Evolutionary conservation across 108 stramenopile genomes (phyloP).

Genomic region (Chaetoceros muelleri): DNA sequence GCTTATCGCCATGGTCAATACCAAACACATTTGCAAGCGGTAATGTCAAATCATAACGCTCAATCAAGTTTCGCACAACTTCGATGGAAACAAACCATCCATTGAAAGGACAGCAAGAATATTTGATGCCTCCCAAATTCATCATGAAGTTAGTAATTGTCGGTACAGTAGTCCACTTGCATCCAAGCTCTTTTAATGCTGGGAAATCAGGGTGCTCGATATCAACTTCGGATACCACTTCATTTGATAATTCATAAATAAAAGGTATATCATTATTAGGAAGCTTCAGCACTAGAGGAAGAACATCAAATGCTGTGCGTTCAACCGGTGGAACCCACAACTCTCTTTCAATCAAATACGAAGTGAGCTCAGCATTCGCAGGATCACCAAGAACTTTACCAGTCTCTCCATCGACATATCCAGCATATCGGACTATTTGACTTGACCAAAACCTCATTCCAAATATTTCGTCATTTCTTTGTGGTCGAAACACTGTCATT

Average conservation of each 20-base stretch:
- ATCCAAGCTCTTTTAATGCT: constrained; percentile 8
- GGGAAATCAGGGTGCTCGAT: constrained; percentile 20
- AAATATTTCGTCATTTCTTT: constrained; percentile 1
- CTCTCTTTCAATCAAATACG: constrained; percentile 5
- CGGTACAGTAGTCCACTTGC: constrained; percentile 19
- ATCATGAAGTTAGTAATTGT: constrained; percentile 15
- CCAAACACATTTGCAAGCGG: background rate
- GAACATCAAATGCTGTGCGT: constrained; percentile 18
- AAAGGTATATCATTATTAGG: constrained; percentile 3
- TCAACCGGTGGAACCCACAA: constrained; percentile 19
- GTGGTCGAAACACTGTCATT: constrained; percentile 20
- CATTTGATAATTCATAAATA: constrained; percentile 16
- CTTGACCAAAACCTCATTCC: constrained; percentile 21
- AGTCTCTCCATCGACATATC: constrained; percentile 6
- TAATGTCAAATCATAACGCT: constrained; percentile 2
- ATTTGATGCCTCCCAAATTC: constrained; percentile 18
- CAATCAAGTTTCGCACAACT: constrained; percentile 14
- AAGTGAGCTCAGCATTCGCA: constrained; percentile 16
- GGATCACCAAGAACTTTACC: constrained; percentile 16
- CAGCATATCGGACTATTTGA: constrained; percentile 26
- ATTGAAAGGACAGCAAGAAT: constrained; percentile 19
- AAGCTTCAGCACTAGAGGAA: constrained; percentile 19
- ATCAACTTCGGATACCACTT: constrained; percentile 5
- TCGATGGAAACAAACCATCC: constrained; percentile 19
- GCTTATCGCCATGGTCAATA: background rate